Evolutionary conservation across 148 eudicot genomes (phyloP), one percentile per base, ranked within the genome.

Genomic region (Drosera capensis): DNA sequence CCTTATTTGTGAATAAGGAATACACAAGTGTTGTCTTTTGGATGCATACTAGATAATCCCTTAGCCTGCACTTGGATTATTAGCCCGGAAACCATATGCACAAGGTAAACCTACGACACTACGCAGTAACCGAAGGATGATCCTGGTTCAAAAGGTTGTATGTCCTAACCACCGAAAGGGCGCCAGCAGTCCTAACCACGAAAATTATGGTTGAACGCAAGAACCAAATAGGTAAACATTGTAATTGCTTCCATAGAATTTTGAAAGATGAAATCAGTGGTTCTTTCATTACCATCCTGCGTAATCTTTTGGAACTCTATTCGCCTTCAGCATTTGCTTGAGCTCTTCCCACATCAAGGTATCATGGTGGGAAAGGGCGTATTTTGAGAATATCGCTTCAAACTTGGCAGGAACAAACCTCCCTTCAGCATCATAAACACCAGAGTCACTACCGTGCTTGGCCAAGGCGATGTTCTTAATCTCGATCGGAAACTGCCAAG

Each of bases 361-460:
- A 37, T 67, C 44, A 8, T 65, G 16, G 25, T 65, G 61, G 41
- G 64, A 46, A 5, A 17, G 65, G 0, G 85, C 90, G 15, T 84
- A 79, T 63, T 80, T 74, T 9, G 3, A 28, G 49, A 84, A 84
- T 2, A 84, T 74, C 52, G 70, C 79, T 55, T 84, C 85, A 40
- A 84, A 84, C 66, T 80, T 84, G 2, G 60, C 39, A 7, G 51
- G 66, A n/a, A 77, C 79, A 45, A 80, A 80, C 73, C 55, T 53
- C 29, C 57, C 57, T 28, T 53, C 57, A 7, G 47, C 21, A 21
- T 53, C 94, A 19, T 80, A 88, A 23, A 75, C 84, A 45, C 78
- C 97, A n/a, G 79, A 57, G 55, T 88, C 97, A 56, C 97, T 88
- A 6, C 74, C 71, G 51, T 88, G 97, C 46, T 80, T 83, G 39